Conservation (phyloP, 139 green algal genomes). For the Desmodesmus armatus region DNA sequence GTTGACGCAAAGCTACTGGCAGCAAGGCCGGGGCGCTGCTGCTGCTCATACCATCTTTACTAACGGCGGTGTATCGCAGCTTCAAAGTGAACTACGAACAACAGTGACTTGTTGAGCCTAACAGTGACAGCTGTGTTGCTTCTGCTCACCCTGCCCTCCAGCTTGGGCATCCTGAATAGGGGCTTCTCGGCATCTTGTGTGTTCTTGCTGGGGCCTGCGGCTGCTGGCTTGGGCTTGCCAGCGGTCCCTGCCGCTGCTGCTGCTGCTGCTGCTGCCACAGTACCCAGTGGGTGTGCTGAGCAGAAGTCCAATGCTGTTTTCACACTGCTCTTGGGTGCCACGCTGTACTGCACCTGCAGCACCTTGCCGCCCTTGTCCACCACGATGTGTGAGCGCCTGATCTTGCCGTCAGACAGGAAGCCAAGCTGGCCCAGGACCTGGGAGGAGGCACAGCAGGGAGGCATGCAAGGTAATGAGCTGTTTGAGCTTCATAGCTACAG, state of each 20-base stretch:
- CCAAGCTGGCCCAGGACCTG: slow-evolving; percentile 50
- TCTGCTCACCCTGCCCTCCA: not conserved
- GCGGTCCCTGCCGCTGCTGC: not conserved
- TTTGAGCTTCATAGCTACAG: no score
- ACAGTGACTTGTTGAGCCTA: no score
- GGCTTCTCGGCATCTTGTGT: not conserved
- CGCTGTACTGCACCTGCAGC: slow-evolving; percentile 32
- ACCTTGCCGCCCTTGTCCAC: slow-evolving; percentile 57
- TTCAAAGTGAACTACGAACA: no score
- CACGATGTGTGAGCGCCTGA: slow-evolving; percentile 55
- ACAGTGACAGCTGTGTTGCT: no score
- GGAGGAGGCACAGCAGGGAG: not conserved
- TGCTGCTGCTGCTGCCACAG: slow-evolving; percentile 2
- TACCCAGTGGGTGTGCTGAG: slow-evolving; percentile 22
- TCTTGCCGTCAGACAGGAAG: slow-evolving; percentile 45
- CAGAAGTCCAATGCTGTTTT: slow-evolving; percentile 38
- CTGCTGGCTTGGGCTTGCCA: not conserved
- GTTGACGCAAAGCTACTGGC: no score
- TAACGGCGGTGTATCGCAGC: no score
- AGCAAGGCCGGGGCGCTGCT: no score
- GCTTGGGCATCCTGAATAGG: not conserved
- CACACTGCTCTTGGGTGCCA: slow-evolving; percentile 45
- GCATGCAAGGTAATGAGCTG: no score
- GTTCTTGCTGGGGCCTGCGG: not conserved
- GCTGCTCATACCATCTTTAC: no score